phyloP scores from a whole-genome alignment of 2,329 filamentous ascomycete species.

The Ambrosiella beaveri region DNA sequence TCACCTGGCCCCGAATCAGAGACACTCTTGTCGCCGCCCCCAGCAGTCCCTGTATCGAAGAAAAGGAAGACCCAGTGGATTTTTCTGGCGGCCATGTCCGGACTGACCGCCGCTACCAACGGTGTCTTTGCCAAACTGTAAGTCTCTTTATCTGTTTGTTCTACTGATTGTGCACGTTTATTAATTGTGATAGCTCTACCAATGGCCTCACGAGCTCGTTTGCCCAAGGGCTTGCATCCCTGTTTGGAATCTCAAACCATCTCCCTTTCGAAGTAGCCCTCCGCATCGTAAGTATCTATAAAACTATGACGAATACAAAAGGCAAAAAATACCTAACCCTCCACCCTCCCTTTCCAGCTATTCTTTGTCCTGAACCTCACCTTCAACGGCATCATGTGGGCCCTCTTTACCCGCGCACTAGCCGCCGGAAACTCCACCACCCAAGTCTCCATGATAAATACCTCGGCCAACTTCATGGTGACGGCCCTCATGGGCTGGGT shows the following conservation, averaged over 20 bases:
- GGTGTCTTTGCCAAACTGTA: slow-evolving; percentile 73
- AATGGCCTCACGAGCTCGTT: slow-evolving; percentile 35
- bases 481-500: slow-evolving; percentile 53
- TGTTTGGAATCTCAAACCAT: slow-evolving; percentile 26
- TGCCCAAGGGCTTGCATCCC: slow-evolving; percentile 26
- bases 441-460: slow-evolving; percentile 68
- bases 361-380: slow-evolving; percentile 61
- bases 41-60: background rate
- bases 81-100: slow-evolving; percentile 53
- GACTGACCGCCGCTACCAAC: slow-evolving; percentile 64
- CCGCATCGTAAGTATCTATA: slow-evolving; percentile 27
- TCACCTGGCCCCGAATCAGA: background rate
- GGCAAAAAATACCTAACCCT: background rate
- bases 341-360: slow-evolving; percentile 27
- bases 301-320: background rate
- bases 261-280: slow-evolving; percentile 32
- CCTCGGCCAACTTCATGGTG: slow-evolving; percentile 63
- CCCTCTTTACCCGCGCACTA: slow-evolving; percentile 64
- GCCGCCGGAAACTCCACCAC: slow-evolving; percentile 57
- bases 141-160: slow-evolving; percentile 18
- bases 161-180: background rate
- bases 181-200: slow-evolving; percentile 28
- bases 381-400: slow-evolving; percentile 74
- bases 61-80: slow-evolving; percentile 34
- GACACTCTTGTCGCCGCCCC: background rate